Conservation (phyloP, 805 yeast genomes). For the Torulaspora franciscae region DNA sequence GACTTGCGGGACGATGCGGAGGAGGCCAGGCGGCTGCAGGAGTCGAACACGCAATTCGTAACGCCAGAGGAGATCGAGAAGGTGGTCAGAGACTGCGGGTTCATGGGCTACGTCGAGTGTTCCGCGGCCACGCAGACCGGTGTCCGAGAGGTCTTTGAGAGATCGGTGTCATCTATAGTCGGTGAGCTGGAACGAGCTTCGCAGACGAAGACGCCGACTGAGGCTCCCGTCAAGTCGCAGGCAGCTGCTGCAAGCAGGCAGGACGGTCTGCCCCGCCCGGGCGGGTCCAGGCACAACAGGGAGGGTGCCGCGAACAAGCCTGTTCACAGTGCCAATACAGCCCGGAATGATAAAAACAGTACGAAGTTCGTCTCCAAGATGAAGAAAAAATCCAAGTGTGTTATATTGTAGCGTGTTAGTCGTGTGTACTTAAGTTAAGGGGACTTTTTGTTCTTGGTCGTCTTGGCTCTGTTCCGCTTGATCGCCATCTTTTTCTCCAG, state of each 20-base stretch:
- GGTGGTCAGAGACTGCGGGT: constrained; percentile 65
- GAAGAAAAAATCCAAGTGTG: constrained; percentile 25
- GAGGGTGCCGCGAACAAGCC: neutral
- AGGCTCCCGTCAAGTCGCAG: neutral
- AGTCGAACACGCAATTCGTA: constrained; percentile 58
- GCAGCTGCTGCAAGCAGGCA: neutral
- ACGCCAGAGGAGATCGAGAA: constrained; percentile 55
- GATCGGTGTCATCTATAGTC: constrained; percentile 67
- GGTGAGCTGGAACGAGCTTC: constrained; percentile 41
- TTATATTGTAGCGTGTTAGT: constrained; percentile 18
- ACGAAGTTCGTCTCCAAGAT: constrained; percentile 14
- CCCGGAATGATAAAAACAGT: neutral
- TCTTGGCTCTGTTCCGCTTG: constrained; percentile 44
- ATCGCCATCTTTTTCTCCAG: constrained; percentile 71
- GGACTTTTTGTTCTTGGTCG: neutral
- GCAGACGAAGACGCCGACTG: constrained; percentile 11
- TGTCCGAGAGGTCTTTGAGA: constrained; percentile 78
- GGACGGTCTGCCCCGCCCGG: neutral
- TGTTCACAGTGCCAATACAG: neutral
- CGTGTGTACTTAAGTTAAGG: neutral
- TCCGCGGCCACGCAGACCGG: constrained; percentile 88
- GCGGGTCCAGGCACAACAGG: neutral
- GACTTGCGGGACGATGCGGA: constrained; percentile 82
- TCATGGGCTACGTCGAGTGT: constrained; percentile 76
- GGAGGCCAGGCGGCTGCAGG: constrained; percentile 58